Percentiles rank a stretch among this genome's conserved stretches.
These are phyloP conservation scores for Metschnikowia kofuensis DNA, from an alignment of 805 yeast species.

Conservation along the genomic window DNA sequence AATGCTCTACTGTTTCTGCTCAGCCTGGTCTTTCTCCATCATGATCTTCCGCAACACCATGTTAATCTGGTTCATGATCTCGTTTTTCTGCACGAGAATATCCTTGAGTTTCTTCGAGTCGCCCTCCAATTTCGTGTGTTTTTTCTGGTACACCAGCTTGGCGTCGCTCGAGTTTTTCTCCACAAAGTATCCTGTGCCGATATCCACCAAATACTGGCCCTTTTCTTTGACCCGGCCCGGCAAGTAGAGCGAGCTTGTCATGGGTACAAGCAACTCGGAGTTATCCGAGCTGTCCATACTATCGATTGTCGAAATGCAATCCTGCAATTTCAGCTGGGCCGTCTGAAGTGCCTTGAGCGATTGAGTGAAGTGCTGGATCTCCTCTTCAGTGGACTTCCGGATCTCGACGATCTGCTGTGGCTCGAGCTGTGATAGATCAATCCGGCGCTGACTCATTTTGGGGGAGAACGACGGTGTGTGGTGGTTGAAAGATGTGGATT, in stretches of 20 bases:
- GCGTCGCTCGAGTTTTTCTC: conserved; percentile 74
- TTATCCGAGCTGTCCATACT: conserved; percentile 42
- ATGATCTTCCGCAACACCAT: conserved; percentile 52
- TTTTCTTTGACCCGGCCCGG: conserved; percentile 74
- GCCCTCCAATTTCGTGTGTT: conserved; percentile 65
- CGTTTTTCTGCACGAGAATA: conserved; percentile 72
- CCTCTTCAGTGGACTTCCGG: conserved; percentile 79
- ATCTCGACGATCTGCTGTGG: conserved; percentile 84
- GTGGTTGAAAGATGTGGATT: background rate
- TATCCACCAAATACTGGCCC: conserved; percentile 79
- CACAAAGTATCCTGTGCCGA: conserved; percentile 94
- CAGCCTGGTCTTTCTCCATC: conserved; percentile 38
- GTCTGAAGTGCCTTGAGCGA: conserved; percentile 80
- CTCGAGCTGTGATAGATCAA: conserved; percentile 67
- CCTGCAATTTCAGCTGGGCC: conserved; percentile 78
- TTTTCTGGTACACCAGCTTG: conserved; percentile 64
- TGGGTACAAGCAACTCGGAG: conserved; percentile 70
- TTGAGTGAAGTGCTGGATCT: conserved; percentile 78
- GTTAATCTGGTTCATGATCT: conserved; percentile 60
- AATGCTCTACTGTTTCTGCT: conserved; percentile 3
- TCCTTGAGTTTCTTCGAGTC: conserved; percentile 73
- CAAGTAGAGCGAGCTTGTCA: conserved; percentile 83
- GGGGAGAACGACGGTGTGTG: no score
- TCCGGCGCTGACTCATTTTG: conserved; percentile 21
- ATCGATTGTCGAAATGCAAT: conserved; percentile 71